phyloP scores from a whole-genome alignment of 768 basidiomycete genomes.

The Naganishia kalamii region DNA sequence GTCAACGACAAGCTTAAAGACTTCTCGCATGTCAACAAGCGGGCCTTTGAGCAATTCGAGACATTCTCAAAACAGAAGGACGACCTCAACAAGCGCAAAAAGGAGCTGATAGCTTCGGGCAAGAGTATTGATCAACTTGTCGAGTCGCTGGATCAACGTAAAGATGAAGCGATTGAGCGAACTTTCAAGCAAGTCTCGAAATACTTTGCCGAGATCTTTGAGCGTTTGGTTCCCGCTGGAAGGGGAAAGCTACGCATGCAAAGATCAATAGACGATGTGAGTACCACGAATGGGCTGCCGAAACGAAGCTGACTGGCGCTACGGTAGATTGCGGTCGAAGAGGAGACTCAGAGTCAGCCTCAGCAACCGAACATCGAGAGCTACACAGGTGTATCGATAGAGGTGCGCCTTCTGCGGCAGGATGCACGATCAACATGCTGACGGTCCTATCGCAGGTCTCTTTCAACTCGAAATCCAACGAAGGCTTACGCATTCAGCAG shows the following conservation, averaged over 20 bases:
- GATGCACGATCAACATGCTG: background rate
- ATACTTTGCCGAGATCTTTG: conserved; percentile 96
- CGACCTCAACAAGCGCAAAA: conserved; percentile 73
- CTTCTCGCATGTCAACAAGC: conserved; percentile 98
- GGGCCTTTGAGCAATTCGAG: conserved; percentile 96
- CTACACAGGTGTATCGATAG: conserved; percentile 94
- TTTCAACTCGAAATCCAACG: conserved; percentile 97
- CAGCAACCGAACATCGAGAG: conserved; percentile 60
- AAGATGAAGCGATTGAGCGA: conserved; percentile 96
- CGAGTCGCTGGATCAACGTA: conserved; percentile 85
- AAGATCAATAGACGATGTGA: conserved; percentile 64
- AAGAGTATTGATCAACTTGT: conserved; percentile 86
- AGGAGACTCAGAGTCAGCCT: conserved; percentile 13
- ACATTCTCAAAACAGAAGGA: conserved; percentile 98
- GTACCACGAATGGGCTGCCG: background rate
- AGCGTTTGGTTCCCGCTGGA: conserved; percentile 89
- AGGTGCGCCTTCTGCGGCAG: conserved; percentile 51
- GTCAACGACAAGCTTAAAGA: conserved; percentile 91
- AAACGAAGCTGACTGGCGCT: background rate
- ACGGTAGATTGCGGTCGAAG: conserved; percentile 1
- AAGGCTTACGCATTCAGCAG: conserved; percentile 92
- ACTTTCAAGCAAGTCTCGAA: conserved; percentile 97
- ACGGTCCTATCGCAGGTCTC: conserved; percentile 60
- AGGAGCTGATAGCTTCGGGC: conserved; percentile 85
- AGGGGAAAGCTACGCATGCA: conserved; percentile 87